A percentile compares a stretch with the other conserved stretches of the same genome.
These are phyloP conservation scores for Tricholoma flavovirens DNA, from an alignment of 768 basidiomycete species.

Conservation along the genomic window DNA sequence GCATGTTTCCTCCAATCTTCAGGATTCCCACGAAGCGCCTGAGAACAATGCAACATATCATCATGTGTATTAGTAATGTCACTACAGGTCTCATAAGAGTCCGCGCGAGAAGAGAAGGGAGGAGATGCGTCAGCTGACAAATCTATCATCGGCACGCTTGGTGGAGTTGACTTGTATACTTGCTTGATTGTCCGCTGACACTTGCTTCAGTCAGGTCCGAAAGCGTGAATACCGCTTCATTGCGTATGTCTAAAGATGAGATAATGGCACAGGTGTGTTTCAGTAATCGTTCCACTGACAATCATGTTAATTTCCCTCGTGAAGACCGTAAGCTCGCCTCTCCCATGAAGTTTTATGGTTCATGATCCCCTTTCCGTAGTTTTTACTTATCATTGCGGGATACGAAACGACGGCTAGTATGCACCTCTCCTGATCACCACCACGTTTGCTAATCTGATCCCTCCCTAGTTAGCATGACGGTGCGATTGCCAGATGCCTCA, in stretches of 20 bases:
- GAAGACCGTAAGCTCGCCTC: background rate
- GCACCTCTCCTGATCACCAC: background rate
- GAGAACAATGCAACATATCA: background rate
- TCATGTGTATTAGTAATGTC: constrained; percentile 30
- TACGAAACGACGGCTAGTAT: constrained; percentile 2
- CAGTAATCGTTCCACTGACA: background rate
- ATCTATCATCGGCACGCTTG: constrained; percentile 35
- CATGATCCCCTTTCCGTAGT: background rate
- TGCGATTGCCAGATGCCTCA: too few species aligned
- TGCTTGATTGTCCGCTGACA: background rate
- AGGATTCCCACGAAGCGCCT: constrained; percentile 26
- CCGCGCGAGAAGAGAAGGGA: constrained; percentile 26
- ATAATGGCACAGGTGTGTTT: constrained; percentile 28
- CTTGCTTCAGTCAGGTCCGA: constrained; percentile 29
- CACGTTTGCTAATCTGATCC: background rate
- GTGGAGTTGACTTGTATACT: constrained; percentile 13
- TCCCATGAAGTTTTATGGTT: background rate
- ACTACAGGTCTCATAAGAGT: constrained; percentile 14
- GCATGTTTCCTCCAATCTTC: constrained; percentile 29
- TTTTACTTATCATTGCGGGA: background rate
- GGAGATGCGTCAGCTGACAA: constrained; percentile 26
- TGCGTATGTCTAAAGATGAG: constrained; percentile 29
- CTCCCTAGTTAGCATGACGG: too few species aligned
- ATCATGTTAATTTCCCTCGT: background rate
- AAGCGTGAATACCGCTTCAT: constrained; percentile 19